Evolutionary conservation across 139 green algal species (phyloP).

Genomic region (Yamagishiella unicocca): DNA sequence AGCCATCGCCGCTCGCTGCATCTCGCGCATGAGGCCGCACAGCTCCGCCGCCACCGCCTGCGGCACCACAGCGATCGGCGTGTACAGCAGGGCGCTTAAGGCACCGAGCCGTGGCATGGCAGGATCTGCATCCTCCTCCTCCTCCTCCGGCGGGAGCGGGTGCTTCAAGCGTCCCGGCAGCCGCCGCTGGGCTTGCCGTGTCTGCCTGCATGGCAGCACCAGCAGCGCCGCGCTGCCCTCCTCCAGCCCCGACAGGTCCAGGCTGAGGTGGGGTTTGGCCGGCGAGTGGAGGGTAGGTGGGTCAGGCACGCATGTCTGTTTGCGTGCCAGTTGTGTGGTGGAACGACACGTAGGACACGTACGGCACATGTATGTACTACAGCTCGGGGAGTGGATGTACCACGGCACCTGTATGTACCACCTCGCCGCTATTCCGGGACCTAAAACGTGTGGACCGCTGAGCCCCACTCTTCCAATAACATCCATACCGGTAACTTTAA

Average conservation of each 20-base stretch:
- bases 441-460: background rate
- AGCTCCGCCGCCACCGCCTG: background rate
- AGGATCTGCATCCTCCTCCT: too few species aligned
- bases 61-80: background rate
- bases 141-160: background rate
- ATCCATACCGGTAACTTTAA: too few species aligned
- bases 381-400: background rate
- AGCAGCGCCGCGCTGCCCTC: conserved; percentile 6
- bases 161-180: background rate
- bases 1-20: too few species aligned
- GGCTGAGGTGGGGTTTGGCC: background rate
- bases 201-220: background rate
- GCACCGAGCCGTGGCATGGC: too few species aligned
- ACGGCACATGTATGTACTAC: background rate
- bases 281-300: too few species aligned
- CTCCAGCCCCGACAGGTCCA: background rate
- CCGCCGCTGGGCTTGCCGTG: too few species aligned
- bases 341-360: background rate
- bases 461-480: too few species aligned
- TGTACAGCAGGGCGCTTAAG: too few species aligned
- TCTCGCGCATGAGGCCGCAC: background rate
- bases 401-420: background rate
- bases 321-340: background rate
- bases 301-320: background rate
- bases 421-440: background rate